phyloP scores from a whole-genome alignment of 495 filamentous ascomycete species.

The Pseudoneurospora amorphoporcata region DNA sequence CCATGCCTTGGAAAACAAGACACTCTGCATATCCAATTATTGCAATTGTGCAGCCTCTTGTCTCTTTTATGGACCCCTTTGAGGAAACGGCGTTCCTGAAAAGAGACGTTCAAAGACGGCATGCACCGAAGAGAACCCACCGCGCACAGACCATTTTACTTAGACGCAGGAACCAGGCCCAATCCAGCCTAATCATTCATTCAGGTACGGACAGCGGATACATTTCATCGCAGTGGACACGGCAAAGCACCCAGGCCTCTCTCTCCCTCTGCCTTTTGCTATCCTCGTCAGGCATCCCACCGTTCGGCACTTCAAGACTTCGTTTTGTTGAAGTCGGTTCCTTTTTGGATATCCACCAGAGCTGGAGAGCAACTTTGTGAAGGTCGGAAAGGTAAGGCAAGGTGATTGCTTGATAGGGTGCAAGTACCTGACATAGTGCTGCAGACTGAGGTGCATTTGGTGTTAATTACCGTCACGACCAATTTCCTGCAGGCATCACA shows the following conservation, averaged over 20 bases:
- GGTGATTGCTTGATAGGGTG: neutral
- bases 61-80: neutral
- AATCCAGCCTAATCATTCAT: conserved; percentile 12
- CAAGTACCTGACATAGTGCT: neutral
- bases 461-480: neutral
- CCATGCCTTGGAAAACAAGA: neutral
- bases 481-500: neutral
- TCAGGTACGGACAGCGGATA: neutral
- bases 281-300: neutral
- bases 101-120: neutral
- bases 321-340: neutral
- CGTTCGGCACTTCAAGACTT: neutral
- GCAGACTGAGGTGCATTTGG: neutral
- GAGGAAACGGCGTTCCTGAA: neutral
- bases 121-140: neutral
- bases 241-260: too few relatives aligned
- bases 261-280: neutral
- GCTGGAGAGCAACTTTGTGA: neutral
- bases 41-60: neutral
- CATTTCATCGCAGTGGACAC: neutral
- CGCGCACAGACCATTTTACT: neutral
- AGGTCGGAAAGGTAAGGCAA: neutral
- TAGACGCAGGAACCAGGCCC: conserved; percentile 10
- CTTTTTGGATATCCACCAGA: neutral
- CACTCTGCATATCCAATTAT: neutral